phyloP scores from a whole-genome alignment of 139 green algal genomes.

The Tetraselmis striata region DNA sequence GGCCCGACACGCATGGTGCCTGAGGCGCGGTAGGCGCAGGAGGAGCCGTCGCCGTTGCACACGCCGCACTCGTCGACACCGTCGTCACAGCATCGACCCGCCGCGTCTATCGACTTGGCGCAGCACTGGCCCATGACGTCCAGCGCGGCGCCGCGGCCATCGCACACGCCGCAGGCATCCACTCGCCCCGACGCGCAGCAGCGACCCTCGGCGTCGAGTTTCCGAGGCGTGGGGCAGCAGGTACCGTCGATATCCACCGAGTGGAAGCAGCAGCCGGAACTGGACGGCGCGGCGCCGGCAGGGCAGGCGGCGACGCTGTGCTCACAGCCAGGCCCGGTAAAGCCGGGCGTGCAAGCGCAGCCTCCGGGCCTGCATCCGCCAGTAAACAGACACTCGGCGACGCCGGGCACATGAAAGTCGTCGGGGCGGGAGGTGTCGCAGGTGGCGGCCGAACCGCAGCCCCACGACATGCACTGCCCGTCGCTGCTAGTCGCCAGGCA shows the following conservation, averaged over 20 bases:
- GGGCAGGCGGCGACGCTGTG: conserved; percentile 1
- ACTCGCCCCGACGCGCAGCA: conserved; percentile 31
- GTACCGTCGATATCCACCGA: conserved; percentile 15
- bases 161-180: conserved; percentile 45
- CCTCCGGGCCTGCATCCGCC: not conserved
- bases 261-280: conserved; percentile 24
- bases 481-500: not conserved
- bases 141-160: conserved; percentile 20
- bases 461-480: not conserved
- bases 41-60: conserved; percentile 15
- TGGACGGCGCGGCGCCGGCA: conserved; percentile 16
- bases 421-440: not conserved
- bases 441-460: not conserved
- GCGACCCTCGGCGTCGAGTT: conserved; percentile 24
- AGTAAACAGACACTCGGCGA: not conserved
- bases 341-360: conserved; percentile 23
- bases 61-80: conserved; percentile 25
- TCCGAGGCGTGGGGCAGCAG: conserved; percentile 24
- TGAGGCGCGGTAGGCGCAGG: not conserved
- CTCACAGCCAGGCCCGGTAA: conserved; percentile 21
- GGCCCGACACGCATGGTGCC: not conserved
- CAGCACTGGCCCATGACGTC: conserved; percentile 35
- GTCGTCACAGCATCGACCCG: conserved; percentile 15
- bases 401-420: not conserved
- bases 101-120: conserved; percentile 12